Evolutionary conservation across 257 asterid species (phyloP).

Genomic region (Striga asiatica): DNA sequence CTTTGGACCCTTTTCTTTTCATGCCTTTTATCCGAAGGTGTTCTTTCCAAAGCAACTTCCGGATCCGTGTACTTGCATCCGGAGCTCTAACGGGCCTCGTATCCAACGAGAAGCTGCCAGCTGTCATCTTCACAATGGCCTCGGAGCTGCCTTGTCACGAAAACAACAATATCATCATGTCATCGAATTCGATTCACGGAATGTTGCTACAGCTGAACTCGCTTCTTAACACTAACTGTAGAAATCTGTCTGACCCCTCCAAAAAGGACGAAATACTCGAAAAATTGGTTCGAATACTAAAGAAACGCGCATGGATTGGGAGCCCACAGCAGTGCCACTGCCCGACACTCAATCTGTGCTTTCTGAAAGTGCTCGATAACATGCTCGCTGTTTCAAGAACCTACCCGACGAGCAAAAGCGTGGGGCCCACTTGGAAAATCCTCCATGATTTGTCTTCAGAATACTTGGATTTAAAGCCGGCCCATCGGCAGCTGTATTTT

Average conservation of each 20-base stretch:
- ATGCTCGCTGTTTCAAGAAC: slow-evolving; percentile 74
- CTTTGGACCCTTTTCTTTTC: slow-evolving; percentile 68
- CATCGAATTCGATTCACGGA: slow-evolving; percentile 78
- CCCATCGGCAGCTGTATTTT: slow-evolving; percentile 31
- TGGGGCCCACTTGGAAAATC: slow-evolving; percentile 49
- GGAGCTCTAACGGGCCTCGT: slow-evolving; percentile 73
- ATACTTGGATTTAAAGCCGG: slow-evolving; percentile 45
- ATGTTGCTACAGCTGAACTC: slow-evolving; percentile 70
- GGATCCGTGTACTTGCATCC: slow-evolving; percentile 86
- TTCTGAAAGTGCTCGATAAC: slow-evolving; percentile 53
- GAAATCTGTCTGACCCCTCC: slow-evolving; percentile 56
- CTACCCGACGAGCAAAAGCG: slow-evolving; percentile 38
- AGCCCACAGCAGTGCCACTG: slow-evolving; percentile 56
- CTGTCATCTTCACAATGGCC: slow-evolving; percentile 54
- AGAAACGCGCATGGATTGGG: slow-evolving; percentile 63
- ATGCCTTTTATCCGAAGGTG: slow-evolving; percentile 86
- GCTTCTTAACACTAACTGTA: slow-evolving; percentile 69
- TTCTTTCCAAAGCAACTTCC: slow-evolving; percentile 68
- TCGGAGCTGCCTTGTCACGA: slow-evolving; percentile 50
- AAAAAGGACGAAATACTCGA: slow-evolving; percentile 48
- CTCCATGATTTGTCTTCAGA: slow-evolving; percentile 66
- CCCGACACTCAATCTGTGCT: slow-evolving; percentile 61
- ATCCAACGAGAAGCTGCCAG: slow-evolving; percentile 67
- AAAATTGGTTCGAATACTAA: slow-evolving; percentile 45
- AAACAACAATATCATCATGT: slow-evolving; percentile 1